These are phyloP conservation scores for Eucalyptus globulus DNA, from an alignment of 345 rosid genomes.

Conservation along the genomic window DNA sequence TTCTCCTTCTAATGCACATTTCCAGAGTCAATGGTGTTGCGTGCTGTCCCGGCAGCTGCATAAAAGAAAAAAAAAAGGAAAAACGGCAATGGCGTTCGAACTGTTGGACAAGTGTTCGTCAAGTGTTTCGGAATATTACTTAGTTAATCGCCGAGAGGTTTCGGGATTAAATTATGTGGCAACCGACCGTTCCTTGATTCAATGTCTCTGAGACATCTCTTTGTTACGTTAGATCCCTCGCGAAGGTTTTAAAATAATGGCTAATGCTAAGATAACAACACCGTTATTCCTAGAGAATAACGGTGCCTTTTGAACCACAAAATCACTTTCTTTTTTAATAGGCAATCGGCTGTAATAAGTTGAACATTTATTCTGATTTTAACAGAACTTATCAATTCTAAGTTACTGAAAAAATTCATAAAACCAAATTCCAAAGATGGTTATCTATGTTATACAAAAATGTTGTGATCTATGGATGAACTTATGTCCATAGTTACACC, in stretches of 20 bases:
- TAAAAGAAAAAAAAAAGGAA: not conserved
- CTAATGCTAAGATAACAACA: too few species aligned
- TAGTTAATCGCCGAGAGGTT: not conserved
- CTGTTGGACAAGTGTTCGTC: not conserved
- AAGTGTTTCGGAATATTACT: not conserved
- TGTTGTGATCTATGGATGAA: too few species aligned
- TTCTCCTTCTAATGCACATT: not conserved
- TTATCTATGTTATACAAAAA: too few species aligned
- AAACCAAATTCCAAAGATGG: too few species aligned
- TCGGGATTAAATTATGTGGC: not conserved
- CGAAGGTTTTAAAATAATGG: not conserved
- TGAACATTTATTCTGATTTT: too few species aligned
- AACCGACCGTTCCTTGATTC: not conserved
- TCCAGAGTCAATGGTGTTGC: not conserved
- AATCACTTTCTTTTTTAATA: too few species aligned
- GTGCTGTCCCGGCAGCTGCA: not conserved
- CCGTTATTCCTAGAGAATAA: too few species aligned
- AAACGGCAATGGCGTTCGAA: not conserved
- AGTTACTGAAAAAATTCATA: too few species aligned
- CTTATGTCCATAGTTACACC: too few species aligned
- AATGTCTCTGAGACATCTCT: constrained; percentile 4
- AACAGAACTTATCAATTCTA: too few species aligned
- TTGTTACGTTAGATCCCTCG: not conserved
- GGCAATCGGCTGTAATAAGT: too few species aligned
- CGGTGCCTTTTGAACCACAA: too few species aligned